Evolutionary conservation across 2,329 filamentous ascomycete genomes (phyloP), one percentile per base, ranked within the genome.

Genomic region (Geosmithia putterillii): DNA sequence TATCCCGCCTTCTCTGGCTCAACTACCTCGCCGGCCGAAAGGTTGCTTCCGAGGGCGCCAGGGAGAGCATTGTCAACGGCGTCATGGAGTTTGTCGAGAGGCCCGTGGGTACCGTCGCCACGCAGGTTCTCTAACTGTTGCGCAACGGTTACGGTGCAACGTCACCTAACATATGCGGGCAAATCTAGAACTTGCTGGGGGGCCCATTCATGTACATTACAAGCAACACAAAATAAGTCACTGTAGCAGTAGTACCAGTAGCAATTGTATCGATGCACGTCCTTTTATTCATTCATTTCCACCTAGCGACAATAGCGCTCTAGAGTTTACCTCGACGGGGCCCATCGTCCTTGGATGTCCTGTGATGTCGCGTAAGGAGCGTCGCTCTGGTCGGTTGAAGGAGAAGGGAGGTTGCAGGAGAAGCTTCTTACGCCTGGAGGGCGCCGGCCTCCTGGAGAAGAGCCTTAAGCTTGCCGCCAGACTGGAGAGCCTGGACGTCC

Each of bases 1-100:
- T 98, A 12, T 83, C 83, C 45, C 76, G 85, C 45, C 65, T 90
- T 46, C 66, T 96, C 19, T 96, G 90, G 90, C 64, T 95, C 57
- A 83, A 89, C 51, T 98, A 95, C 62, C 68, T 98, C 25, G 86
- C 79, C 4, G 92, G 92, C 0, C 83, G 78, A 59, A 87, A 81
- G 54, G 88, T 95, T 9, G 88, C 88, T 23, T 94, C 86, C 49
- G 87, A 95, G 60, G 70, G 74, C 3, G 86, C 88, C 15, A 74
- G 90, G 51, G 71, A 79, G 62, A 94, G 76, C 52, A 83, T 98
- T 42, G 83, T 94, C 3, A 79, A 94, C 40, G 92, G 92, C 0
- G 75, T 94, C 47, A 81, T 96, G 71, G 81, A 81, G 51, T 84
- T 95, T 63, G 87, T 92, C 1, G 85, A 88, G 62, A 68, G 90